These are phyloP conservation scores for Ceratocystis colombiana DNA, from an alignment of 2,329 filamentous ascomycete genomes.

Conservation along the genomic window DNA sequence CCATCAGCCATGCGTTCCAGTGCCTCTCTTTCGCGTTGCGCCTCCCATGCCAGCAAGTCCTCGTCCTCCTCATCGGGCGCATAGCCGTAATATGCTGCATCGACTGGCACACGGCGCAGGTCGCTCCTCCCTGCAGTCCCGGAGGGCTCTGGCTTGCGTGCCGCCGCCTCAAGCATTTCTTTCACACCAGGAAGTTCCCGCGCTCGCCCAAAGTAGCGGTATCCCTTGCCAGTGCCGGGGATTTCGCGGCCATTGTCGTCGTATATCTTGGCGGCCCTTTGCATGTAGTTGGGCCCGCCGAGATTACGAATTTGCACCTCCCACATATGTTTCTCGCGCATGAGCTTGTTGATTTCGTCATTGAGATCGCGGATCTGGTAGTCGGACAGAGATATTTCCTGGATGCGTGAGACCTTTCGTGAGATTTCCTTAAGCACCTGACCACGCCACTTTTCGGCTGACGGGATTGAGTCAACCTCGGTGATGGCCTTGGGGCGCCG, in stretches of 20 bases:
- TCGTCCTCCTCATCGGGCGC: slow-evolving; percentile 87
- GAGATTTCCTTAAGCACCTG: slow-evolving; percentile 96
- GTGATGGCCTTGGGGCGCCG: slow-evolving; percentile 88
- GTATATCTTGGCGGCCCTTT: slow-evolving; percentile 58
- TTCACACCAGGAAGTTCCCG: slow-evolving; percentile 88
- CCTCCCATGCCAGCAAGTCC: slow-evolving; percentile 68
- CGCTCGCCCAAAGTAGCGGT: slow-evolving; percentile 87
- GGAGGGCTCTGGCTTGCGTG: slow-evolving; percentile 44
- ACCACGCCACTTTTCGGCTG: slow-evolving; percentile 95
- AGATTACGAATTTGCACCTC: slow-evolving; percentile 91
- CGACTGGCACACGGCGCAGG: slow-evolving; percentile 54
- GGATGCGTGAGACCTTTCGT: slow-evolving; percentile 92
- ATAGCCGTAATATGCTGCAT: slow-evolving; percentile 94
- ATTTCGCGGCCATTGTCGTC: slow-evolving; percentile 66
- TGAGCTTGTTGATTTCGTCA: slow-evolving; percentile 98
- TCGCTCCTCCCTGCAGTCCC: slow-evolving; percentile 59
- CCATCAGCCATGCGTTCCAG: slow-evolving; percentile 53
- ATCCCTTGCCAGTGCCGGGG: slow-evolving; percentile 70
- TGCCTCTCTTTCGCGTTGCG: slow-evolving; percentile 71
- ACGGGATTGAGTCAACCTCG: slow-evolving; percentile 68
- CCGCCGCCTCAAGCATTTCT: slow-evolving; percentile 80
- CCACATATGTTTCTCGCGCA: slow-evolving; percentile 99
- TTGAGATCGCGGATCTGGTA: slow-evolving; percentile 97
- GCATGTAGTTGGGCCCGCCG: slow-evolving; percentile 96
- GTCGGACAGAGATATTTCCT: slow-evolving; percentile 82